Evolutionary conservation across 441 rosid genomes (phyloP), one percentile per base, ranked within the genome.

Genomic region (Arabidopsis lyrata): DNA sequence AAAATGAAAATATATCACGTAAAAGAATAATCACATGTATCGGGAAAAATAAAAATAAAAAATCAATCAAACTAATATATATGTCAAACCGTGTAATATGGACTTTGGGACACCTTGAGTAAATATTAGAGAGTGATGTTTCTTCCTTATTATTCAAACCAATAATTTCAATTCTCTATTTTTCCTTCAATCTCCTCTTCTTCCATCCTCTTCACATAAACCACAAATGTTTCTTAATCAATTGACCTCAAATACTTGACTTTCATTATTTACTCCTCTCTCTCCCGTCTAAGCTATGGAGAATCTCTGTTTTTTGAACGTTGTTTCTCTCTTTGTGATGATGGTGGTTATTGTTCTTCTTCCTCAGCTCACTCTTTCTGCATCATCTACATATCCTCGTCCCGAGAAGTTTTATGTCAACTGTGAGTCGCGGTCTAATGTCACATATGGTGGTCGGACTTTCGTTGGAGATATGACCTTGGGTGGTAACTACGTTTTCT

Each of bases 361-460:
- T 62, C 77, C 52, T 11, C 54, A 24, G 31, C 22, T 53, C 18
- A 20, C 42, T 39, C 61, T 41, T 72, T 78, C 77, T 45, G 56
- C 70, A 16, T 54, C 77, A 15, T 71, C 72, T 4, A 31, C 75
- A 18, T 65, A 70, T 60, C 24, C 72, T 66, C 73, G 2, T 48
- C 84, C 83, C 2, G 41, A 34, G 1, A 48, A 72, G 69, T 74
- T 79, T 76, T 82, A 79, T 83, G 72, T 86, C 83, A 81, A 77
- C 76, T 83, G 81, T 27, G 83, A 84, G 3, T 81, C 84, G 4
- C 20, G 65, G 18, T 65, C 71, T 58, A 16, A 8, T 61, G 10
- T 60, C 35, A 38, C 1, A 24, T 55, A 63, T 7, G n/a, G 38
- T 34, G 4, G 16, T 34, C 66, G 79, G 70, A 61, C 0, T 31